phyloP scores from a whole-genome alignment of 2,329 filamentous ascomycete genomes.

The Calonectria multiphialidica region DNA sequence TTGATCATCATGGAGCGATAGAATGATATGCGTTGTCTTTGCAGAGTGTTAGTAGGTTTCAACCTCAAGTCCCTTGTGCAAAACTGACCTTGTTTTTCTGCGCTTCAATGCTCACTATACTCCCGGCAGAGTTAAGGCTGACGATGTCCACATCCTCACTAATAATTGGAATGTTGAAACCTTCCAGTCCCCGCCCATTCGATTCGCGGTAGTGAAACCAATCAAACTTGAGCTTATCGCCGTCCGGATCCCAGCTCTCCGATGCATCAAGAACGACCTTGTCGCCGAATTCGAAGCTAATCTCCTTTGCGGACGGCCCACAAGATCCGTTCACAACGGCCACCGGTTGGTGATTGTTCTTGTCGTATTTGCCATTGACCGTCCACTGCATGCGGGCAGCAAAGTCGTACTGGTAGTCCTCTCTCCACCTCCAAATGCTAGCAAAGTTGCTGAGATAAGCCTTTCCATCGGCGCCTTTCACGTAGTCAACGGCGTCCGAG shows the following conservation, averaged over 20 bases:
- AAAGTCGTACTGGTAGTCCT: slow-evolving; percentile 56
- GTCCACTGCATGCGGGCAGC: slow-evolving; percentile 57
- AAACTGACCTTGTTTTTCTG: background rate
- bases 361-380: slow-evolving; percentile 11
- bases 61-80: background rate
- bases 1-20: background rate
- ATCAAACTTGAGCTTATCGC: background rate
- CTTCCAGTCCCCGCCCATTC: background rate
- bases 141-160: background rate
- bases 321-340: background rate
- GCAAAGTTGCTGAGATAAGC: slow-evolving; percentile 45
- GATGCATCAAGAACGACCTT: background rate
- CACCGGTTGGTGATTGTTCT: background rate
- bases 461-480: slow-evolving; percentile 36
- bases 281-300: background rate
- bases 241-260: background rate
- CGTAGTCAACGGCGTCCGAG: background rate
- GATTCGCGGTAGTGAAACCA: slow-evolving; percentile 3
- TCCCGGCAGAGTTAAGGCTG: background rate
- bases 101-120: background rate
- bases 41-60: background rate
- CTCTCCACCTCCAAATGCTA: slow-evolving; percentile 57
- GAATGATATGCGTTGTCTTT: background rate
- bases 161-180: background rate
- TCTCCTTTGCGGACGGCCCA: background rate